Percentiles rank a stretch among this genome's conserved stretches.
Evolutionary conservation across 345 rosid genomes (phyloP).

Genomic region (Cardamine resedifolia): DNA sequence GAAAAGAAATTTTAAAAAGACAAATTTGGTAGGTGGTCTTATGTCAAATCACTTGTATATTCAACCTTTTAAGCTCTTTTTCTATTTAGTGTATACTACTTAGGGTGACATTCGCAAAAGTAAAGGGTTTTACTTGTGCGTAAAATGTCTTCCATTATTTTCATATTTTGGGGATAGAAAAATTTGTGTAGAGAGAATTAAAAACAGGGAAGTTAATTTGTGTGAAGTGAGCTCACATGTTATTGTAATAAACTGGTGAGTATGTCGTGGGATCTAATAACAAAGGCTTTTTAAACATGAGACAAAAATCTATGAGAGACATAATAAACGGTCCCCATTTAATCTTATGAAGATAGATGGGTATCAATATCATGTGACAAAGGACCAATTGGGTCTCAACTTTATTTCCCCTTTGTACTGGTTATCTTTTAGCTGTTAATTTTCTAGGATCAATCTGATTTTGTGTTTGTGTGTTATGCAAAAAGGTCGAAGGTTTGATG

Average conservation of each 20-base stretch:
- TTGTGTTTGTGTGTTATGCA: slow-evolving; percentile 7
- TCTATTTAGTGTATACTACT: not conserved
- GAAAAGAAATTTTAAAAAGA: not conserved
- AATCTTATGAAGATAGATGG: slow-evolving; percentile 17
- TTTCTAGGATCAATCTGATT: not conserved
- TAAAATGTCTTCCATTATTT: not conserved
- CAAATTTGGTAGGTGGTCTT: not conserved
- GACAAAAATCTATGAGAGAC: slow-evolving; percentile 20
- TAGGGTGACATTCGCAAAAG: not conserved
- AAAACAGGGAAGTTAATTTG: slow-evolving; percentile 20
- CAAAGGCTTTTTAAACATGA: slow-evolving; percentile 27
- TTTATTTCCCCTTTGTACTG: slow-evolving; percentile 18
- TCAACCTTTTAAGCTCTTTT: not conserved
- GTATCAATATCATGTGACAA: slow-evolving; percentile 28
- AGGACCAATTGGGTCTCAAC: slow-evolving; percentile 26
- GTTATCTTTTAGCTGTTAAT: not conserved
- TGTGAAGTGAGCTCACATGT: slow-evolving; percentile 30
- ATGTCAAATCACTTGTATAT: not conserved
- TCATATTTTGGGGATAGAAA: not conserved
- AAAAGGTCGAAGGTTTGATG: slow-evolving; percentile 90
- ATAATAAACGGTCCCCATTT: slow-evolving; percentile 28
- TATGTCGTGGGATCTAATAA: slow-evolving; percentile 25
- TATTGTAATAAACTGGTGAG: slow-evolving; percentile 1
- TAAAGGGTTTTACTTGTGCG: not conserved
- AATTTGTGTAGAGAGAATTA: not conserved